phyloP scores from a whole-genome alignment of 768 basidiomycete species.

The Boletellus ananas region DNA sequence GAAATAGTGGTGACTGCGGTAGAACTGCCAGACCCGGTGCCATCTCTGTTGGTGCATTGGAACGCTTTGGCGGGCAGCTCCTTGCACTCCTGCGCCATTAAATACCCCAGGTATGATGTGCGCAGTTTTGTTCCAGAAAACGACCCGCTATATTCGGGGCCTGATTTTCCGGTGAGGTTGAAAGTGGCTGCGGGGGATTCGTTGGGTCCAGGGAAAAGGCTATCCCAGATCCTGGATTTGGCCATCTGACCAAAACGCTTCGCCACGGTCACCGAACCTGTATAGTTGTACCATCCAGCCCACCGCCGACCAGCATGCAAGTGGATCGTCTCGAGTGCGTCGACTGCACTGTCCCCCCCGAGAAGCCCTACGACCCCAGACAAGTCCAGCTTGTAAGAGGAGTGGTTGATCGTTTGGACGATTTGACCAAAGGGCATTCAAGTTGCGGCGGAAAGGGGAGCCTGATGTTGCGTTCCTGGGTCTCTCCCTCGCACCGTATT shows the following conservation, averaged over 20 bases:
- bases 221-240: conserved; percentile 28
- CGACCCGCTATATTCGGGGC: conserved; percentile 25
- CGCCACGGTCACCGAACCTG: conserved; percentile 30
- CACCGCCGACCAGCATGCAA: conserved; percentile 24
- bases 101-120: conserved; percentile 25
- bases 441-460: too few species aligned
- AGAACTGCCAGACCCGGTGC: too few species aligned
- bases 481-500: too few species aligned
- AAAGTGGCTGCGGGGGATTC: conserved; percentile 22
- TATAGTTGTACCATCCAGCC: conserved; percentile 35
- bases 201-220: conserved; percentile 28
- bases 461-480: too few species aligned
- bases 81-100: too few species aligned
- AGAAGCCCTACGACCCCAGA: conserved; percentile 32
- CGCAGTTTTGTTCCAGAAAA: conserved; percentile 25
- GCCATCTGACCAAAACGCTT: conserved; percentile 31
- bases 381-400: conserved; percentile 22
- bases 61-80: too few species aligned
- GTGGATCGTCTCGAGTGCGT: conserved; percentile 33
- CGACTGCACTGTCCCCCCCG: conserved; percentile 30
- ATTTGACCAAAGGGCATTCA: conserved; percentile 11
- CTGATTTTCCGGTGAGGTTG: conserved; percentile 25
- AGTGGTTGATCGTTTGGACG: conserved; percentile 8
- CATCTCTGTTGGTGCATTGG: too few species aligned
- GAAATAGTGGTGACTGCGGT: too few species aligned